Percentiles rank a stretch among this genome's conserved stretches.
These are phyloP conservation scores for Wickerhamomyces xylosicus DNA, from an alignment of 805 yeast species.

Conservation along the genomic window DNA sequence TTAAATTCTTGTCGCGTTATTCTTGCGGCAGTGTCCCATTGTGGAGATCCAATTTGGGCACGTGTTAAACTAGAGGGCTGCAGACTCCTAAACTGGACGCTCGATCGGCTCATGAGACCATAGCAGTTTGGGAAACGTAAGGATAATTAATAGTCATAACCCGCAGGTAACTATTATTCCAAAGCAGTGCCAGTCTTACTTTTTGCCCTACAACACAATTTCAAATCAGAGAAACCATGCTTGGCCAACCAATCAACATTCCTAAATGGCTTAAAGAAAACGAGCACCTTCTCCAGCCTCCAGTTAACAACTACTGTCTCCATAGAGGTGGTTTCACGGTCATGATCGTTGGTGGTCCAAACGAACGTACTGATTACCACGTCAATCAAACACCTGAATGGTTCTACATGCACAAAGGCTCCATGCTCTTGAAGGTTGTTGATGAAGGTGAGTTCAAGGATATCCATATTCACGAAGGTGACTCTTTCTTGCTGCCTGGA, in stretches of 20 bases:
- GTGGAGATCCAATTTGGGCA: no score
- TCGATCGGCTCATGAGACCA: no score
- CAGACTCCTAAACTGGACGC: no score
- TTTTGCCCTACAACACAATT: no score
- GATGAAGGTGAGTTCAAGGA: constrained; percentile 71
- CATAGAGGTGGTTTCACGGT: constrained; percentile 90
- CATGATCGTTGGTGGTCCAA: constrained; percentile 92
- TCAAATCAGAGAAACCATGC: no score
- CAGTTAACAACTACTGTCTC: constrained; percentile 83
- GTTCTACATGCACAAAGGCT: constrained; percentile 81
- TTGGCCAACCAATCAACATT: constrained; percentile 55
- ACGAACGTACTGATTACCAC: constrained; percentile 88
- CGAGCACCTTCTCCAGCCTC: constrained; percentile 70
- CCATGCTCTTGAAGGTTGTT: constrained; percentile 76
- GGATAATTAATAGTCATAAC: no score
- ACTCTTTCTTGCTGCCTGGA: constrained; percentile 77
- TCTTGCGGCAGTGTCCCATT: no score
- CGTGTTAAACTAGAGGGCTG: no score
- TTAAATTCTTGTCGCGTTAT: no score
- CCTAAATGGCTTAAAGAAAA: constrained; percentile 76
- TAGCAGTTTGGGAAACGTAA: no score
- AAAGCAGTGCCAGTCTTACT: no score
- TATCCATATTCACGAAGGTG: constrained; percentile 71
- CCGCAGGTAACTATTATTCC: no score
- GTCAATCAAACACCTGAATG: constrained; percentile 92